Conservation (phyloP, 805 yeast genomes). For the Torulaspora delbrueckii region DNA sequence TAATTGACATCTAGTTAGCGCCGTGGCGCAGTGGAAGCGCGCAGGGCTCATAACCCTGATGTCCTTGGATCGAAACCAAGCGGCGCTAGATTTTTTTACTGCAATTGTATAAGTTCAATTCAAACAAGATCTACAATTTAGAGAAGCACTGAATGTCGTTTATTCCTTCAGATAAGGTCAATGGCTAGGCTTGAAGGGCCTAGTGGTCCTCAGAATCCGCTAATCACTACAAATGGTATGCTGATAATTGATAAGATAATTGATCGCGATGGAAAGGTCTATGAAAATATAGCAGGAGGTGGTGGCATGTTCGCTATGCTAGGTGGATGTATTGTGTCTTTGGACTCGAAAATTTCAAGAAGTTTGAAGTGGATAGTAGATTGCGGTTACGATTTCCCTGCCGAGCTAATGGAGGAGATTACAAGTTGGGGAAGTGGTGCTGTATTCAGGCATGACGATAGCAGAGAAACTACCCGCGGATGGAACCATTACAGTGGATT, state of each 20-base stretch:
- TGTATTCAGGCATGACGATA: slow-evolving; percentile 46
- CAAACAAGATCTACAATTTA: too few species aligned
- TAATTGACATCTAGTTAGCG: slow-evolving; percentile 44
- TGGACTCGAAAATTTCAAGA: slow-evolving; percentile 30
- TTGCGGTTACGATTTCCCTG: slow-evolving; percentile 74
- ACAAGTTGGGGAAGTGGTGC: slow-evolving; percentile 59
- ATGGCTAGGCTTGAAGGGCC: background rate
- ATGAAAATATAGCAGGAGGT: slow-evolving; percentile 69
- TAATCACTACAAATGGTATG: slow-evolving; percentile 76
- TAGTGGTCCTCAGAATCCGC: background rate
- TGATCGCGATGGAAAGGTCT: slow-evolving; percentile 34
- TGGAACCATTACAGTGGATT: slow-evolving; percentile 66
- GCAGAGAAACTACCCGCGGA: slow-evolving; percentile 72
- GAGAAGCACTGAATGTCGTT: too few species aligned
- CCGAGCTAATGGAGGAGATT: slow-evolving; percentile 40
- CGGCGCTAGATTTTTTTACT: slow-evolving; percentile 58
- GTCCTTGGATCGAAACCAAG: slow-evolving; percentile 96
- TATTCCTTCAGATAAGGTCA: background rate
- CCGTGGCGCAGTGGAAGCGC: slow-evolving; percentile 99
- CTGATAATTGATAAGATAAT: slow-evolving; percentile 81
- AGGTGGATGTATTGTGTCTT: slow-evolving; percentile 61
- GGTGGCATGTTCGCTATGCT: slow-evolving; percentile 80
- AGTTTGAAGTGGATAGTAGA: slow-evolving; percentile 69
- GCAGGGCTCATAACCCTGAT: slow-evolving; percentile 99
- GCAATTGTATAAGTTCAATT: background rate